Base-by-base conservation (phyloP, 2,329 filamentous ascomycete species). In the Colletotrichum cordylinicola region DNA sequence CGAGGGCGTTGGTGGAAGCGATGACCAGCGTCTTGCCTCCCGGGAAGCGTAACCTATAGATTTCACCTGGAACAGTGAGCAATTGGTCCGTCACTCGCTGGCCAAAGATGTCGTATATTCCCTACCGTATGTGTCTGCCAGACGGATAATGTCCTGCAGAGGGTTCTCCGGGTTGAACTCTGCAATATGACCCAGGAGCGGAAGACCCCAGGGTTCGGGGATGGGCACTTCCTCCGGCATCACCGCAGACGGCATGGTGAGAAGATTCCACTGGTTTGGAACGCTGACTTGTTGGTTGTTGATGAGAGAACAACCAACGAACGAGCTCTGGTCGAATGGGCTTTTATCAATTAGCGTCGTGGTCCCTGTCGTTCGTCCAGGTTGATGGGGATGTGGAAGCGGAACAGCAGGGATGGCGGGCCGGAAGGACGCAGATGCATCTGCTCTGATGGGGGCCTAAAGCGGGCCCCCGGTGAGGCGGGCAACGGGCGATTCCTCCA, bases 71-170 rank as follows among this genome's bases (percentile, higher is more conserved):
- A 4, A 60, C 9, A 27, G 27, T 67, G 16, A 72, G 48, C 6
- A 27, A 29, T 16, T 35, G 15, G 5, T 2, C 8, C 39, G 39
- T 21, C 1, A 62, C 31, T n/a, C 21, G 12, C 31, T n/a, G 21
- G n/a, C 27, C 58, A 37, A 0, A 6, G 29, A 35, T 27, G 3
- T 29, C 31, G 56, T 16, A 13, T 5, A 7, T 15, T 8, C 6
- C 84, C 78, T 80, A 93, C 93, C 93, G 84, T 94, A 94, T 75
- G 89, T 91, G 55, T 94, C 90, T 29, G 91, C 90, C 65, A 95
- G 85, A 13, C 89, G 86, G 8, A 83, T 81, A 24, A 94, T 82
- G 29, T 91, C 91, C 27, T 87, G 84, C 4, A 91, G 81, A 0
- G 93, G 90, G 27, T 90, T 86, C n/a, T 89, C 88, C 0, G 87